phyloP scores from a whole-genome alignment of 1,284 basidiomycete species.

The Puccinia horiana region DNA sequence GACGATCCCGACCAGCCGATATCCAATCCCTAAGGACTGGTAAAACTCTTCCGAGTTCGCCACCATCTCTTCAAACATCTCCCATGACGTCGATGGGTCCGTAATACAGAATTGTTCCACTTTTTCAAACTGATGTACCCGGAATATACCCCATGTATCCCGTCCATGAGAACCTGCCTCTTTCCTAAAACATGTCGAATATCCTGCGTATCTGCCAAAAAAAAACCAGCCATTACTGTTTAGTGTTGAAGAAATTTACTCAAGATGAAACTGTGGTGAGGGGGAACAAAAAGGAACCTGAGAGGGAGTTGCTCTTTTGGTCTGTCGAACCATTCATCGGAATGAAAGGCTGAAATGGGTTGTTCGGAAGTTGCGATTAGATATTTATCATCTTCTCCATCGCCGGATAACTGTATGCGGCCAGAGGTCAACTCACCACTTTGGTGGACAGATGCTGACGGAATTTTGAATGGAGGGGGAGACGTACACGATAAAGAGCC shows the following conservation, averaged over 20 bases:
- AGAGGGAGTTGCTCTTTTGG: conserved; percentile 88
- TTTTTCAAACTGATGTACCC: conserved; percentile 99
- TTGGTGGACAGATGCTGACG: not conserved
- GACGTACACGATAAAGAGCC: conserved; percentile 84
- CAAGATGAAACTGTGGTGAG: not conserved
- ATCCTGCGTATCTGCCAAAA: conserved; percentile 63
- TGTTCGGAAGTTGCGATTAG: conserved; percentile 98
- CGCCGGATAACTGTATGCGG: conserved; percentile 67
- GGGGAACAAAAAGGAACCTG: conserved; percentile 57
- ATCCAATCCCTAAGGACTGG: conserved; percentile 86
- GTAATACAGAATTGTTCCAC: conserved; percentile 96
- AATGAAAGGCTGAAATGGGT: conserved; percentile 91
- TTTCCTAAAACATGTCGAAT: conserved; percentile 96
- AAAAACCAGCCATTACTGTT: not conserved
- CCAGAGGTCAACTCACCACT: conserved; percentile 10
- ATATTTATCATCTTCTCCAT: conserved; percentile 92
- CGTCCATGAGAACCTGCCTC: conserved; percentile 95
- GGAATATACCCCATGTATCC: conserved; percentile 99
- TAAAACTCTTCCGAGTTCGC: conserved; percentile 89
- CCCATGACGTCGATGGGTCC: conserved; percentile 86
- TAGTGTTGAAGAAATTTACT: not conserved
- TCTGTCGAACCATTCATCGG: conserved; percentile 94
- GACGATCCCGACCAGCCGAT: conserved; percentile 92
- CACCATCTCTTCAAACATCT: conserved; percentile 89
- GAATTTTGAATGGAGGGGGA: not conserved